Conservation (phyloP, 345 rosid species). For the Rhodamnia argentea region DNA sequence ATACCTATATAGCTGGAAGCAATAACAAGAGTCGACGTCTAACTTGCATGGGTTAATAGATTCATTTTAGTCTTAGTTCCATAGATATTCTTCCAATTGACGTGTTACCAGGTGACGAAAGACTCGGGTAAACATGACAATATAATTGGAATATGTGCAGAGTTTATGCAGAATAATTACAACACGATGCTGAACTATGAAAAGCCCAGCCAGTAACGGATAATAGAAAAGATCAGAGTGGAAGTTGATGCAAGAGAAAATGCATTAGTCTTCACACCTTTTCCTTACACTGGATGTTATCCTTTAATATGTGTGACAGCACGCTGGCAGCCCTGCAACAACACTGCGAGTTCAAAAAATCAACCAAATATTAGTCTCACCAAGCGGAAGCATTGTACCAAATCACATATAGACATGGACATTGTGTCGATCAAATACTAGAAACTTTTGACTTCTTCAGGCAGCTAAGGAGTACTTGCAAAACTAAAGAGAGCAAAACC, state of each 20-base stretch:
- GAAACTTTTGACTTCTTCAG: background rate
- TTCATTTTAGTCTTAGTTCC: background rate
- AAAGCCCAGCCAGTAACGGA: background rate
- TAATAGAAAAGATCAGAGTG: background rate
- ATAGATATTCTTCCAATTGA: background rate
- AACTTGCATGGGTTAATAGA: background rate
- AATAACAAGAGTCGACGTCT: background rate
- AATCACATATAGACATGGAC: background rate
- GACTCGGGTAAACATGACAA: background rate
- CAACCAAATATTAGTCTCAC: background rate
- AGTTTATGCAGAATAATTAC: background rate
- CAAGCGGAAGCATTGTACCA: background rate
- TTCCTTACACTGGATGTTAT: slow-evolving; percentile 75
- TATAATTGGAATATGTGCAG: background rate
- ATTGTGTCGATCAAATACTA: background rate
- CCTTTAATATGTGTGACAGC: slow-evolving; percentile 76
- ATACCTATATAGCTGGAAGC: background rate
- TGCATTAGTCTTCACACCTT: slow-evolving; percentile 39
- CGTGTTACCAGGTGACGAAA: background rate
- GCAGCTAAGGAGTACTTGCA: background rate
- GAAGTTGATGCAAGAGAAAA: background rate
- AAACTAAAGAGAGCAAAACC: background rate
- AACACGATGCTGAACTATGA: background rate
- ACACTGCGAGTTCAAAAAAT: slow-evolving; percentile 40
- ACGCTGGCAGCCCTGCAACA: slow-evolving; percentile 97